A percentile compares a stretch with the other conserved stretches of the same genome.
Evolutionary conservation across 2,329 filamentous ascomycete genomes (phyloP).

Genomic region (Sporothrix brasiliensis): DNA sequence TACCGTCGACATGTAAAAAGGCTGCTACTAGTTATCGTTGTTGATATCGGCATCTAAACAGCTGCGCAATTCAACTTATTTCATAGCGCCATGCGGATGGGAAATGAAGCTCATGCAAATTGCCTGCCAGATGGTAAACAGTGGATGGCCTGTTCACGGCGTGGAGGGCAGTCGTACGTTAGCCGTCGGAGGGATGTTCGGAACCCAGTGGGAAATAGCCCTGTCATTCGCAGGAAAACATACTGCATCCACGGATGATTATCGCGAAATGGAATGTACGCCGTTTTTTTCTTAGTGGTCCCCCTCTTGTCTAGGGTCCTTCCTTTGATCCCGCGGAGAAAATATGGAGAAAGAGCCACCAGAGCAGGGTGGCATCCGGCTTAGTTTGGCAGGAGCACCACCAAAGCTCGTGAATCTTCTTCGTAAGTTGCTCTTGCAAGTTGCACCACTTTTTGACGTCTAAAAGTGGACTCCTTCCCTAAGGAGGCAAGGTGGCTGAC

Average conservation of each 20-base stretch:
- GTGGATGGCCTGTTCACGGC: background rate
- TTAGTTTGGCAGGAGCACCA: background rate
- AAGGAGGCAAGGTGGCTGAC: conserved; percentile 23
- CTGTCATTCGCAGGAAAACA: background rate
- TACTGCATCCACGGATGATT: conserved; percentile 22
- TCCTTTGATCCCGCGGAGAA: conserved; percentile 18
- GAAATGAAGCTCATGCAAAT: conserved; percentile 15
- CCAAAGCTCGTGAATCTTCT: conserved; percentile 12
- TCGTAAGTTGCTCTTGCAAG: background rate
- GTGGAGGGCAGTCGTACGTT: background rate
- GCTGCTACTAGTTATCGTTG: background rate
- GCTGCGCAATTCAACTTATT: background rate
- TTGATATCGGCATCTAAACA: conserved; percentile 1
- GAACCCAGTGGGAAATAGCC: background rate
- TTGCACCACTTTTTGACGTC: conserved; percentile 24
- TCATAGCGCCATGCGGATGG: background rate
- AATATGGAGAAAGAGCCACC: conserved; percentile 20
- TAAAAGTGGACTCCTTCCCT: background rate
- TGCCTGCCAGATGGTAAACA: background rate
- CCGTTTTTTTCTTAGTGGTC: conserved; percentile 8
- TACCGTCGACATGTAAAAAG: background rate
- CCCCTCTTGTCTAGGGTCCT: background rate
- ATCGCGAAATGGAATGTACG: conserved; percentile 25
- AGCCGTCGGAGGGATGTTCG: background rate
- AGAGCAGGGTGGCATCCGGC: background rate